Base-by-base conservation (phyloP, 805 yeast species). In the Saccharomycopsis synnaedendra region DNA sequence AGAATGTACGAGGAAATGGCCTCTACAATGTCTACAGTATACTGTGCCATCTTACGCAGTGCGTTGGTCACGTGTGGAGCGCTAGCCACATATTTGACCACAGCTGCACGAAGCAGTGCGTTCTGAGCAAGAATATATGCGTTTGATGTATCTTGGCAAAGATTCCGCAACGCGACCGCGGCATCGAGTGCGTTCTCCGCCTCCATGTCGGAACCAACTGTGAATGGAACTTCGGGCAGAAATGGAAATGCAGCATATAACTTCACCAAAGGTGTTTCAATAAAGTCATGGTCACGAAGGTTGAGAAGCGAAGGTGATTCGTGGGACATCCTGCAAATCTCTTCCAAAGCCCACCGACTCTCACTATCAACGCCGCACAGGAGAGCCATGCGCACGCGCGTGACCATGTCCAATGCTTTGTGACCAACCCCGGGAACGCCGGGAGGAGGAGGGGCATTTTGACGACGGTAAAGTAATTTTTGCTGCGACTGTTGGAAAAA, bases 1-100 rank as follows among this genome's bases (percentile, higher is more conserved):
- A 88, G 78, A 55, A 84, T 71, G 62, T 85, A 86, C 40, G 96
- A 82, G 3, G 90, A 78, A 33, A 88, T 75, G 3, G 89, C 80
- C 60, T 93, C 97, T 52, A 85, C 74, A 33, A 88, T 74, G 62
- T 93, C 98, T 45, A 86, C 63, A 9, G 80, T 66, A 60, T 85
- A 85, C 49, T 71, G 74, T 41, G 80, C 66, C 31, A 82, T 65
- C 60, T 88, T 96, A 3, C 59, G 42, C 37, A 57, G 55, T 52
- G 60, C 59, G 29, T 50, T 46, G 44, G 63, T 62, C 34, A 56
- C 45, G 29, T 54, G 56, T 10, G 56, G 54, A 2, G 53, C 46
- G n/a, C 51, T 49, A 38, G 57, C 56, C 32, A 56, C 61, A 49
- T 59, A 55, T 4, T 51, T 52, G 19, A 61, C 45, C 1, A 58